Conservation (phyloP, 805 yeast genomes). For the Kurtzmaniella cleridarum region DNA sequence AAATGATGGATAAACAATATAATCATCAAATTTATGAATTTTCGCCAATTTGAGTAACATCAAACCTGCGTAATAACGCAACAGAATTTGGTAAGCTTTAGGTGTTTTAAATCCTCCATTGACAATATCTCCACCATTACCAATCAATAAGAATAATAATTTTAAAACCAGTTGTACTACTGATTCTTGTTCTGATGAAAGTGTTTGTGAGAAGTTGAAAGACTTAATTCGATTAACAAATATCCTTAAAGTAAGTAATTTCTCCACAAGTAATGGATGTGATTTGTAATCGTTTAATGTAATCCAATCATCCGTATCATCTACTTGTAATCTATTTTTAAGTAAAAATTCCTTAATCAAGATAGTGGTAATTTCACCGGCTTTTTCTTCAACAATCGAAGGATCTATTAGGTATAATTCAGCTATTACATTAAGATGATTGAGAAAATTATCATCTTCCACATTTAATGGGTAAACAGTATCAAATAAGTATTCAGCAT, state of each 20-base stretch:
- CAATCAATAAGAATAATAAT: constrained; percentile 58
- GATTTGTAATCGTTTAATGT: constrained; percentile 38
- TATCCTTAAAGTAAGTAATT: constrained; percentile 47
- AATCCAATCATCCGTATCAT: constrained; percentile 21
- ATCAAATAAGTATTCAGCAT: constrained; percentile 33
- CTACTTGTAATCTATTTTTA: constrained; percentile 34
- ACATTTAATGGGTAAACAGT: constrained; percentile 47
- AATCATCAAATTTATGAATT: constrained; percentile 42
- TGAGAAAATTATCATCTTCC: constrained; percentile 34
- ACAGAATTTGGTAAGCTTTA: constrained; percentile 47
- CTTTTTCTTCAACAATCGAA: constrained; percentile 42
- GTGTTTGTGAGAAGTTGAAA: constrained; percentile 10
- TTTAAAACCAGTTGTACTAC: constrained; percentile 62
- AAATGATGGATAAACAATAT: constrained; percentile 49
- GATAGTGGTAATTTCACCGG: constrained; percentile 53
- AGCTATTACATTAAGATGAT: constrained; percentile 56
- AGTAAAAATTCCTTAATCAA: constrained; percentile 60
- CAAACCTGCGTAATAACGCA: constrained; percentile 66
- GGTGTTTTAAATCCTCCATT: constrained; percentile 45
- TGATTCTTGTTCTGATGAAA: constrained; percentile 23
- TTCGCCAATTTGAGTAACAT: constrained; percentile 61
- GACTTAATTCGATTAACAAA: constrained; percentile 55
- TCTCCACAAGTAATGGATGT: constrained; percentile 38
- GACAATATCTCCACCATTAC: constrained; percentile 75
- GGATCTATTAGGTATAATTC: constrained; percentile 52